These are phyloP conservation scores for Didymella segeticola DNA, from an alignment of 2,329 filamentous ascomycete species.

Conservation along the genomic window DNA sequence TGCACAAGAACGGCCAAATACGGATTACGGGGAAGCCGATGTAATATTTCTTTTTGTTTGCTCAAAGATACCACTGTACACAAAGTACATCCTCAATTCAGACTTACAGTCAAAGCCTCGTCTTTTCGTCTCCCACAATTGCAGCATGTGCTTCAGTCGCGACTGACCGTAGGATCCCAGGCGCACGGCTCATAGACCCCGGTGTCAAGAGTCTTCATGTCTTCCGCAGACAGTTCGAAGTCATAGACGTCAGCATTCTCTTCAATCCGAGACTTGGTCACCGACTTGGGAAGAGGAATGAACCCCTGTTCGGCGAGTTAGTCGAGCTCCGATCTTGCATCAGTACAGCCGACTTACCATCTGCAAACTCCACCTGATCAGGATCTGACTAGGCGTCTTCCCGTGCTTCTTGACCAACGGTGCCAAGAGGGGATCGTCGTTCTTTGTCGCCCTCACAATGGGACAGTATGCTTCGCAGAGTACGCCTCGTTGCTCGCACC, in stretches of 20 bases:
- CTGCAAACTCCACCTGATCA: constrained; percentile 65
- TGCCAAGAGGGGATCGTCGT: constrained; percentile 61
- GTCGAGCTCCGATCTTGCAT: not conserved
- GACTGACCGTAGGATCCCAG: constrained; percentile 63
- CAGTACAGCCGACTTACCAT: constrained; percentile 31
- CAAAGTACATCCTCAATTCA: constrained; percentile 1
- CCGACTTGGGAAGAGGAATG: constrained; percentile 68
- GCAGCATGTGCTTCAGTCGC: constrained; percentile 38
- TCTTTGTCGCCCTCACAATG: constrained; percentile 53
- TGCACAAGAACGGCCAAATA: constrained; percentile 25
- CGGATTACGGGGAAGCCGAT: constrained; percentile 9
- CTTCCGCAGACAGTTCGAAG: constrained; percentile 64
- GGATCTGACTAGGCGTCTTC: constrained; percentile 64
- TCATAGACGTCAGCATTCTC: constrained; percentile 67
- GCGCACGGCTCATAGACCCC: constrained; percentile 63
- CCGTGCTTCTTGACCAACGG: constrained; percentile 62
- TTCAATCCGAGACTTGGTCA: constrained; percentile 64
- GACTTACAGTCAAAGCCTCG: constrained; percentile 7
- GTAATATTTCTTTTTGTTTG: constrained; percentile 9
- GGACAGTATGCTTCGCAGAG: constrained; percentile 58
- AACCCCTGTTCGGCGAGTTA: constrained; percentile 55
- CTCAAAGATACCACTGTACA: constrained; percentile 14
- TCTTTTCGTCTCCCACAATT: not conserved
- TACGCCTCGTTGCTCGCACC: constrained; percentile 67
- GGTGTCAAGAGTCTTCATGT: constrained; percentile 64